Evolutionary conservation across 1,139 yeast species (phyloP).

Genomic region (Diutina sp.): DNA sequence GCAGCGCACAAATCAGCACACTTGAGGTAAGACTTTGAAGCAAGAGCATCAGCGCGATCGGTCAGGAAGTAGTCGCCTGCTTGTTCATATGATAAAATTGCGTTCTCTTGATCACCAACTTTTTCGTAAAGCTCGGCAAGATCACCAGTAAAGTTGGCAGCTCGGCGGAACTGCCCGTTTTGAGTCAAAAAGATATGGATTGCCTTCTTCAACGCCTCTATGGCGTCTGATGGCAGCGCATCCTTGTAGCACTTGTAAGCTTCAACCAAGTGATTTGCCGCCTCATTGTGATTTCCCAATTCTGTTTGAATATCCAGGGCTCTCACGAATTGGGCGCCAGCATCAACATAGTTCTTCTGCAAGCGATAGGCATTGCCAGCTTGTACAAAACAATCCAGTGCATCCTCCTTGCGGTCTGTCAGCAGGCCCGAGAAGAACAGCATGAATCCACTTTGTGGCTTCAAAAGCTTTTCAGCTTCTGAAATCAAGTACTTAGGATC

Average conservation of each 20-base stretch:
- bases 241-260: conserved; percentile 80
- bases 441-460: conserved; percentile 64
- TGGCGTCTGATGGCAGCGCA: conserved; percentile 68
- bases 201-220: conserved; percentile 62
- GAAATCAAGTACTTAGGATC: conserved; percentile 29
- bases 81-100: conserved; percentile 71
- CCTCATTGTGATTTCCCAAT: conserved; percentile 77
- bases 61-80: conserved; percentile 96
- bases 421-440: conserved; percentile 64
- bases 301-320: conserved; percentile 75
- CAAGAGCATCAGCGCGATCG: conserved; percentile 86
- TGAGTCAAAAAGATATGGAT: conserved; percentile 67
- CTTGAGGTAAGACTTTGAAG: conserved; percentile 78
- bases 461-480: conserved; percentile 33
- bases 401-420: conserved; percentile 69
- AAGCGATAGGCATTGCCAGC: conserved; percentile 84
- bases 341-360: conserved; percentile 54
- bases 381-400: conserved; percentile 77
- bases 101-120: conserved; percentile 51
- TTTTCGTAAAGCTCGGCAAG: conserved; percentile 78
- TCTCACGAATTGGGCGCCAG: conserved; percentile 74
- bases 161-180: conserved; percentile 91
- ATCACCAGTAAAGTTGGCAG: conserved; percentile 88
- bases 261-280: conserved; percentile 81
- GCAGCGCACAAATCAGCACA: conserved; percentile 87